A percentile compares a stretch with the other conserved stretches of the same genome.
These are phyloP conservation scores for Penicillium polonicum DNA, from an alignment of 2,329 filamentous ascomycete genomes.

Conservation along the genomic window DNA sequence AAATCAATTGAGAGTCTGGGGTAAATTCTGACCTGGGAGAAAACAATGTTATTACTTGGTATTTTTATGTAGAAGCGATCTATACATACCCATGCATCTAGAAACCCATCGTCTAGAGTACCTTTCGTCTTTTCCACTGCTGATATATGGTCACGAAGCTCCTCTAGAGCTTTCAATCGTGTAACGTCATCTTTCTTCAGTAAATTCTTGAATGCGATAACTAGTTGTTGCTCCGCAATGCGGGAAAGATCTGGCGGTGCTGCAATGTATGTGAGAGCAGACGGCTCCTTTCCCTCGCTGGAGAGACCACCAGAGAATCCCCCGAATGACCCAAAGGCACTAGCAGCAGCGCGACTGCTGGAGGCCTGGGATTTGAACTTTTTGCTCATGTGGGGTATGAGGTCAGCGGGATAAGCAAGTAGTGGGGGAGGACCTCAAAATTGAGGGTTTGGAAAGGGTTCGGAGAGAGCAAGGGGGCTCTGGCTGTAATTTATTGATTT, in stretches of 20 bases:
- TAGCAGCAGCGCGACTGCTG: constrained; percentile 58
- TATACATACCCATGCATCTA: constrained; percentile 79
- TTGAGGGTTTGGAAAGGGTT: constrained; percentile 5
- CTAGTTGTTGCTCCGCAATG: constrained; percentile 75
- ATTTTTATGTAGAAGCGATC: constrained; percentile 4
- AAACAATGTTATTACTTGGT: constrained; percentile 16
- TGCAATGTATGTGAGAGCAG: constrained; percentile 78
- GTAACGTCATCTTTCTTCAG: constrained; percentile 91
- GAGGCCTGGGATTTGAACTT: constrained; percentile 64
- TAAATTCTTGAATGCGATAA: constrained; percentile 90
- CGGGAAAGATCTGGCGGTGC: constrained; percentile 78
- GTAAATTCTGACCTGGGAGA: constrained; percentile 73
- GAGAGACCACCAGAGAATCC: constrained; percentile 38
- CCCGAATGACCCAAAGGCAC: constrained; percentile 50
- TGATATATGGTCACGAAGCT: constrained; percentile 67
- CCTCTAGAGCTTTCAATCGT: constrained; percentile 85
- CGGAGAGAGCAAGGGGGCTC: constrained; percentile 1
- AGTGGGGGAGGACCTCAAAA: constrained; percentile 19
- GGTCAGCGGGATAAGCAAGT: constrained; percentile 25
- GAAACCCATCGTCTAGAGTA: constrained; percentile 73
- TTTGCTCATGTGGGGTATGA: constrained; percentile 52
- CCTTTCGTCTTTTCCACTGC: constrained; percentile 53
- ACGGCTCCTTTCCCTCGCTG: constrained; percentile 49
- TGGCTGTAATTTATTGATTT: not conserved
- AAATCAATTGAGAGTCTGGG: constrained; percentile 88